phyloP scores from a whole-genome alignment of 2,329 filamentous ascomycete species.

The Sporothrix variecibatus region DNA sequence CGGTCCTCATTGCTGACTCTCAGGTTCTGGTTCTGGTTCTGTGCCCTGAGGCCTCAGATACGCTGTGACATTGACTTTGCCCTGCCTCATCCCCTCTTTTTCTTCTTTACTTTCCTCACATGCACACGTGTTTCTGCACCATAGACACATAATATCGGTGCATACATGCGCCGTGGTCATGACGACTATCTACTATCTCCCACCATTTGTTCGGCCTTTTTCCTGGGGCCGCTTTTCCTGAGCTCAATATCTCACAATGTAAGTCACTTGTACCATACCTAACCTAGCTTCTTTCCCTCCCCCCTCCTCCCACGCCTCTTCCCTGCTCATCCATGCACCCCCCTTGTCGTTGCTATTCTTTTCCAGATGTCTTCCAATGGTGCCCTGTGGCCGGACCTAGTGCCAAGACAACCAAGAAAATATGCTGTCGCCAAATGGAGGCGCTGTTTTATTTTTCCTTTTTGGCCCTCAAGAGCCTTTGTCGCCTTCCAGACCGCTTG shows the following conservation, averaged over 20 bases:
- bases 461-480: not conserved
- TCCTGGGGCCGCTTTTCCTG: not conserved
- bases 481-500: conserved; percentile 4
- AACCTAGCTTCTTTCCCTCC: not conserved
- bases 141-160: not conserved
- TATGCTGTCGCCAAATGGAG: not conserved
- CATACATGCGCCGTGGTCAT: not conserved
- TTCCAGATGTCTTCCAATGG: not conserved
- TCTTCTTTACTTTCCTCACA: not conserved
- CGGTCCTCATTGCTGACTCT: not conserved
- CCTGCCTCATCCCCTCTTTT: not conserved
- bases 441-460: not conserved
- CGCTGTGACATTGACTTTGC: not conserved
- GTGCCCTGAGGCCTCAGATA: not conserved
- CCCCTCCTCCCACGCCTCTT: not conserved
- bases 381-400: not conserved
- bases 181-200: not conserved
- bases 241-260: not conserved
- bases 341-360: not conserved
- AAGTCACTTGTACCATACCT: not conserved
- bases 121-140: conserved; percentile 9
- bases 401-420: conserved; percentile 5
- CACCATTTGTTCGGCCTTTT: not conserved
- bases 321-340: conserved; percentile 6
- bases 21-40: not conserved